phyloP scores from a whole-genome alignment of 257 asterid genomes.

The Solanum rostratum region DNA sequence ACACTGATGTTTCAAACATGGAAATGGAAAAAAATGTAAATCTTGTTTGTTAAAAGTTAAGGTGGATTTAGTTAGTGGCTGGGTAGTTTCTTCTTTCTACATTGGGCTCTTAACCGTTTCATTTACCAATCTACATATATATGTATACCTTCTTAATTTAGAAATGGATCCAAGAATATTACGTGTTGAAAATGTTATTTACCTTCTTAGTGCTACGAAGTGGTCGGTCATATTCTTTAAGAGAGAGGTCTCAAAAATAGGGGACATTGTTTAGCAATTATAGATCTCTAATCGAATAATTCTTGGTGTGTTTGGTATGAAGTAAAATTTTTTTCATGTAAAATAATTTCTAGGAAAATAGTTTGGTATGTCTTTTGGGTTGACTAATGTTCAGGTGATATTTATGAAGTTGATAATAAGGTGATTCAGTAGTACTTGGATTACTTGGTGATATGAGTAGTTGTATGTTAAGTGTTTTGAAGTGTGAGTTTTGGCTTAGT shows the following conservation, averaged over 20 bases:
- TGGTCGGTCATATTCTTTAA: neutral
- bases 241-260: neutral
- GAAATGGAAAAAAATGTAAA: neutral
- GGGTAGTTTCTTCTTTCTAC: neutral
- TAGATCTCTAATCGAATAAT: neutral
- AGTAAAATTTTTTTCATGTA: neutral
- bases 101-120: neutral
- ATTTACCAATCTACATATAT: neutral
- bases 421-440: neutral
- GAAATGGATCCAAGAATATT: neutral
- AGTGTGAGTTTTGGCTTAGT: no score
- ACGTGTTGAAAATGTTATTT: neutral
- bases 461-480: no score
- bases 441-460: neutral
- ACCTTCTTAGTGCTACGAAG: neutral
- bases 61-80: neutral
- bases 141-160: neutral
- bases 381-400: neutral
- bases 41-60: neutral
- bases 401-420: neutral
- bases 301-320: neutral
- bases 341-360: neutral
- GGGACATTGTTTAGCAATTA: neutral
- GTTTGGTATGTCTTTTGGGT: neutral
- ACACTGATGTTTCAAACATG: neutral